Conservation (phyloP, 495 filamentous ascomycete genomes). For the Amorphotheca resinae region DNA sequence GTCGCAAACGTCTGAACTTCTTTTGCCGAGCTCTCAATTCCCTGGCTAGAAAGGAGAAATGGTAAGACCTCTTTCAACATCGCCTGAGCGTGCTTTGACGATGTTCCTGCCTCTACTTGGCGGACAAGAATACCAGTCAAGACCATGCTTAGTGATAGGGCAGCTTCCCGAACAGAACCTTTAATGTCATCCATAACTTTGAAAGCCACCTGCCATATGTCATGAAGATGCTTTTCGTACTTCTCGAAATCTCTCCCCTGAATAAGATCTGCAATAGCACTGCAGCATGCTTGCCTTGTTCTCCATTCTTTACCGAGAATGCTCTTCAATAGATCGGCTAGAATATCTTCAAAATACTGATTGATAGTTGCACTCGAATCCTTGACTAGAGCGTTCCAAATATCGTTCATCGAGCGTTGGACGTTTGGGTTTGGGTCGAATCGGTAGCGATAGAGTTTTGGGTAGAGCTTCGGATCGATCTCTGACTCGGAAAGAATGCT, state of each 20-base stretch:
- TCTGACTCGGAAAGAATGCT: slow-evolving; percentile 82
- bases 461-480: slow-evolving; percentile 85
- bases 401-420: slow-evolving; percentile 88
- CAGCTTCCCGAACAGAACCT: slow-evolving; percentile 69
- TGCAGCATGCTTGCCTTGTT: slow-evolving; percentile 79
- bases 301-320: slow-evolving; percentile 89
- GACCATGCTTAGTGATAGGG: slow-evolving; percentile 65
- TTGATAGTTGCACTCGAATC: slow-evolving; percentile 63
- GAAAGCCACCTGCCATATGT: slow-evolving; percentile 73
- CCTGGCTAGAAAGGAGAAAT: slow-evolving; percentile 79
- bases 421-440: slow-evolving; percentile 93
- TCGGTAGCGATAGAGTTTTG: slow-evolving; percentile 84
- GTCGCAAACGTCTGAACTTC: slow-evolving; percentile 70
- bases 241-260: slow-evolving; percentile 60
- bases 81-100: slow-evolving; percentile 53
- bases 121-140: slow-evolving; percentile 74
- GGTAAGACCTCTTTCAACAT: slow-evolving; percentile 79
- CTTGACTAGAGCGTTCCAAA: slow-evolving; percentile 87
- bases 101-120: slow-evolving; percentile 68
- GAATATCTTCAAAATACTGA: slow-evolving; percentile 68
- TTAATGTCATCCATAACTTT: slow-evolving; percentile 93
- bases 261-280: slow-evolving; percentile 75
- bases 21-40: slow-evolving; percentile 72
- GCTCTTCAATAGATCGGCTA: slow-evolving; percentile 71
- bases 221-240: slow-evolving; percentile 71